These are phyloP conservation scores for Leccinum griseonigrum DNA, from an alignment of 1,284 basidiomycete species.

Conservation along the genomic window DNA sequence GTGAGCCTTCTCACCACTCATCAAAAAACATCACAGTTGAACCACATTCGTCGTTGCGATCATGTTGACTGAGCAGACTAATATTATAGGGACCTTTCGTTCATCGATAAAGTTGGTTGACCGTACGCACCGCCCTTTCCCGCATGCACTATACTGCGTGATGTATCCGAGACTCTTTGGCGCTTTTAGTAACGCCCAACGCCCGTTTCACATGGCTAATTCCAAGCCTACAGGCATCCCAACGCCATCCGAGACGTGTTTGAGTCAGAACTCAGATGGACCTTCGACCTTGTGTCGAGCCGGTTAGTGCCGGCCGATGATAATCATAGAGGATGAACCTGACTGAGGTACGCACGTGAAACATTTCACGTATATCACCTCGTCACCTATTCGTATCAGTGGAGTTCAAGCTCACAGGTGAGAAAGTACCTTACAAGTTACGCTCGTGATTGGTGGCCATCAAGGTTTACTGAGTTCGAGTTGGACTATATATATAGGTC, in stretches of 20 bases:
- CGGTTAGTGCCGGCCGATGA: neutral
- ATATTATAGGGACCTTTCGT: conserved; percentile 1
- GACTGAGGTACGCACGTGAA: neutral
- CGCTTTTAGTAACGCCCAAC: neutral
- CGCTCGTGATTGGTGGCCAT: neutral
- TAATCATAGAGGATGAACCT: neutral
- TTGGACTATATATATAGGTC: neutral
- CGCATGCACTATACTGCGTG: neutral
- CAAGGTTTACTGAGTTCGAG: neutral
- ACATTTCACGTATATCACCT: neutral
- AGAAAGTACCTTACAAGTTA: neutral
- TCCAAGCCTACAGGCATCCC: neutral
- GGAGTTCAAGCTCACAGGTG: neutral
- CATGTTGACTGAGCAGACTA: conserved; percentile 2
- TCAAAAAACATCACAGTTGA: neutral
- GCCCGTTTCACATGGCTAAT: neutral
- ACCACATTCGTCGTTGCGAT: conserved; percentile 10
- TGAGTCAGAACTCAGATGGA: neutral
- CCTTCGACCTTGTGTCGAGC: neutral
- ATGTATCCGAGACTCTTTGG: too few relatives aligned
- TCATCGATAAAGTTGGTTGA: conserved; percentile 23
- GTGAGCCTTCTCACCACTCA: conserved; percentile 4
- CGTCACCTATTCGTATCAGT: neutral
- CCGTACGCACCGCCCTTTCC: conserved; percentile 3
- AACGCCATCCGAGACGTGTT: neutral